Conservation (phyloP, 352 stramenopile species). For the Elongisporangium senticosum region DNA sequence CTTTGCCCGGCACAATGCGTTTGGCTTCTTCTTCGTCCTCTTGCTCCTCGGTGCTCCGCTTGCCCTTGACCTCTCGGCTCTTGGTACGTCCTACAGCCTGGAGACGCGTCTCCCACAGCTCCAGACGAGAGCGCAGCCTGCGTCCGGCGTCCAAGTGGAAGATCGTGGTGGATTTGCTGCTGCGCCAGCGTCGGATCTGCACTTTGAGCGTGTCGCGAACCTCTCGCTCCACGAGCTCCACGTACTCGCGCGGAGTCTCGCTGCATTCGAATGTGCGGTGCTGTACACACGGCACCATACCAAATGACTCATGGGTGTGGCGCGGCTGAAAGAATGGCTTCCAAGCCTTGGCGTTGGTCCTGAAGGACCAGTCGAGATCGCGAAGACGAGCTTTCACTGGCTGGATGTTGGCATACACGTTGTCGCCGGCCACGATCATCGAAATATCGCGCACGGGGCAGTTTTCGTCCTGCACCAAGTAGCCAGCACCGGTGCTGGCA, state of each 20-base stretch:
- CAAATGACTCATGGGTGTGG: slow-evolving; percentile 17
- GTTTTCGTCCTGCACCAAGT: slow-evolving; percentile 64
- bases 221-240: slow-evolving; percentile 71
- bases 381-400: slow-evolving; percentile 24
- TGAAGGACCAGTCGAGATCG: slow-evolving; percentile 82
- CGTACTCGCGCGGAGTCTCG: slow-evolving; percentile 41
- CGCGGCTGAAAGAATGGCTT: slow-evolving; percentile 68
- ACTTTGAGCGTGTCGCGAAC: slow-evolving; percentile 80
- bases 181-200: slow-evolving; percentile 87
- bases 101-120: slow-evolving; percentile 52
- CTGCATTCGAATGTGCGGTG: slow-evolving; percentile 49
- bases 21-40: neutral
- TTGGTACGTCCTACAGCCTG: slow-evolving; percentile 4
- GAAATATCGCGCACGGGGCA: slow-evolving; percentile 84
- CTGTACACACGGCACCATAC: slow-evolving; percentile 46
- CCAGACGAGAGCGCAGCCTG: slow-evolving; percentile 71
- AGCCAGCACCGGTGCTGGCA: slow-evolving; percentile 75
- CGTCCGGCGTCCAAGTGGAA: slow-evolving; percentile 85
- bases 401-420: slow-evolving; percentile 90
- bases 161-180: slow-evolving; percentile 65
- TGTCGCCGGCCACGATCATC: slow-evolving; percentile 83
- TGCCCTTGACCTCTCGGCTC: slow-evolving; percentile 7
- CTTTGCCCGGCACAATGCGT: slow-evolving; percentile 14
- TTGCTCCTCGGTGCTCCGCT: slow-evolving; percentile 13
- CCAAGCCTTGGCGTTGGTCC: slow-evolving; percentile 76